Evolutionary conservation across 768 basidiomycete species (phyloP), one percentile per base, ranked within the genome.

Genomic region (Termitomyces sp.): DNA sequence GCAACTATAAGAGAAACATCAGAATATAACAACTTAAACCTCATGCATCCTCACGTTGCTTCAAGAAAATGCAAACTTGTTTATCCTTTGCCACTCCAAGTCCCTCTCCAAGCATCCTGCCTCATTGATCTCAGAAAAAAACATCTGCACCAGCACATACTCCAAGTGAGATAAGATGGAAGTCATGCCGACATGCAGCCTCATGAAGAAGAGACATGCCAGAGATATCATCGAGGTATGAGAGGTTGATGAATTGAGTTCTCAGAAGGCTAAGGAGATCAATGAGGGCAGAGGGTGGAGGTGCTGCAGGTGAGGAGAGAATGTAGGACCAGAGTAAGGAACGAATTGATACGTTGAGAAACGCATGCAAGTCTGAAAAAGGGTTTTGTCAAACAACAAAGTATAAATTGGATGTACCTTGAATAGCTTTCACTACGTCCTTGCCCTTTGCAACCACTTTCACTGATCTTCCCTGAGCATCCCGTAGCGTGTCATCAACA

Each of bases 111-210:
- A 74, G 87, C 74, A 76, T 81, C 64, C 79, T 87, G 0, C 94
- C 94, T 59, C 72, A n/a, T n/a, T n/a, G n/a, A 70, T 96, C 88
- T 4, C 93, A 78, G 2, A 89, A 86, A 66, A 95, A 95, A 4
- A 95, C 88, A 66, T 95, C 93, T 0, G 92, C 93, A 0, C 94
- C 94, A 9, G 88, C 87, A 24, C 88, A 81, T 2, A 94, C 83
- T 0, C 85, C 87, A n/a, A 93, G 79, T 65, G 96, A 90, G 28
- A 96, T 83, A n/a, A 96, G 72, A 5, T 85, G 77, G 22, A 96
- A 72, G 66, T 97, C 92, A 58, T 87, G 87, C 16, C 93, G 79
- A 38, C 82, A 76, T 0, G 91, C 90, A 1, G 94, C 92, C 69
- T 95, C 94, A 62, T 98, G 95, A 1, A 98, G 76, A 5, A 97